Conservation (phyloP, 768 basidiomycete genomes). For the Mycena vitilis region DNA sequence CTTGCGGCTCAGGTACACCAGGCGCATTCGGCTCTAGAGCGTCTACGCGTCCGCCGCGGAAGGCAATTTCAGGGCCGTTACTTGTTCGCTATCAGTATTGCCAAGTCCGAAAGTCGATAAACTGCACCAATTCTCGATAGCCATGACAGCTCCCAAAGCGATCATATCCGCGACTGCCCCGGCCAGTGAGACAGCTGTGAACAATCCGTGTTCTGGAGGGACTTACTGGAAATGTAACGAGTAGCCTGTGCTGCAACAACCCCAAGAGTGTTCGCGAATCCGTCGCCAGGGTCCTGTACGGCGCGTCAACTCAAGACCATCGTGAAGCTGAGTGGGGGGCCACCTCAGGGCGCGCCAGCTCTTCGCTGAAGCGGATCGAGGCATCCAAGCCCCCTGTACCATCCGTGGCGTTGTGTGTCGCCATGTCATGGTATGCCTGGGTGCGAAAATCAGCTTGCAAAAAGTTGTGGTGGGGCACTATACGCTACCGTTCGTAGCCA, state of each 20-base stretch:
- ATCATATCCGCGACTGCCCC: too few species aligned
- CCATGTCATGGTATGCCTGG: conserved; percentile 1
- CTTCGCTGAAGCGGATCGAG: not conserved
- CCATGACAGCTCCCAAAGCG: too few species aligned
- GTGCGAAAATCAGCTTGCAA: not conserved
- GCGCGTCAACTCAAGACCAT: not conserved
- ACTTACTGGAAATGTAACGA: not conserved
- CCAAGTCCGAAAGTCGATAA: too few species aligned
- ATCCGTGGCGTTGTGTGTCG: not conserved
- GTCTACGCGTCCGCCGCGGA: too few species aligned
- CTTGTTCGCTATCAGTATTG: too few species aligned
- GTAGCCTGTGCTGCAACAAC: not conserved
- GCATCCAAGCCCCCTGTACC: not conserved
- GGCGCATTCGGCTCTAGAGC: too few species aligned
- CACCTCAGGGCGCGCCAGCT: not conserved
- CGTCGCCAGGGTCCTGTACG: not conserved
- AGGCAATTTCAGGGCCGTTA: too few species aligned
- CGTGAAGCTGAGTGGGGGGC: not conserved
- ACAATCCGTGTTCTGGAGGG: not conserved
- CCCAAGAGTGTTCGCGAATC: not conserved
- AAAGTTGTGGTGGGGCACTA: not conserved
- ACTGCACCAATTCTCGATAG: too few species aligned
- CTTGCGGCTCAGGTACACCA: too few species aligned
- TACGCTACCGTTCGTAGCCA: not conserved
- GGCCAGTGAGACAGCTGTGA: too few species aligned